Evolutionary conservation across 1,284 basidiomycete species (phyloP).

Genomic region (Peniophora sp.): DNA sequence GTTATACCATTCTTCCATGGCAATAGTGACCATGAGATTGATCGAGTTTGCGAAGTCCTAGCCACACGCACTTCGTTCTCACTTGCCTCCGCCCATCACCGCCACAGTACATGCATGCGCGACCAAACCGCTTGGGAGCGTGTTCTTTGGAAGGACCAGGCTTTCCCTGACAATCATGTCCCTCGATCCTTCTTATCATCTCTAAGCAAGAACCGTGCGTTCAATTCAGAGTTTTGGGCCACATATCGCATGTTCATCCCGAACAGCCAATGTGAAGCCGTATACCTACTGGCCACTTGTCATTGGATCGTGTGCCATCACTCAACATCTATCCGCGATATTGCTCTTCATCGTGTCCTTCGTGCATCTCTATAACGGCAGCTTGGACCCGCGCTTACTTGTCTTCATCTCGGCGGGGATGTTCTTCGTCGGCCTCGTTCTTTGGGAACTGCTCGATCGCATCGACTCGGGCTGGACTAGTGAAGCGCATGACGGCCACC

Average conservation of each 20-base stretch:
- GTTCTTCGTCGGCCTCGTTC: constrained; percentile 52
- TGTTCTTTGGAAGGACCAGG: constrained; percentile 77
- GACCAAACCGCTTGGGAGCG: constrained; percentile 54
- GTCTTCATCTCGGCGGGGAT: constrained; percentile 58
- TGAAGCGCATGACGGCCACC: constrained; percentile 13
- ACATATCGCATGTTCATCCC: constrained; percentile 8
- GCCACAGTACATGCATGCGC: not conserved
- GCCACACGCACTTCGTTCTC: no score
- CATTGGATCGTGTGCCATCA: constrained; percentile 67
- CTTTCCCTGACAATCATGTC: constrained; percentile 82
- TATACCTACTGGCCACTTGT: constrained; percentile 74
- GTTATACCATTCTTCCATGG: no score
- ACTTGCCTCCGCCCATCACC: not conserved
- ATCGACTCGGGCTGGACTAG: not conserved
- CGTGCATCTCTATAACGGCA: constrained; percentile 56
- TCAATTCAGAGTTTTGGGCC: constrained; percentile 1
- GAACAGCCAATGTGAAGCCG: constrained; percentile 64
- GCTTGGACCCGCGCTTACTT: constrained; percentile 61
- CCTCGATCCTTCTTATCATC: constrained; percentile 74
- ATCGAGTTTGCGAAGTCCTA: no score
- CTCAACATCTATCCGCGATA: constrained; percentile 79
- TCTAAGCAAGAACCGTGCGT: constrained; percentile 71
- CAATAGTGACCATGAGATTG: no score
- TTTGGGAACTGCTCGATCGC: constrained; percentile 53
- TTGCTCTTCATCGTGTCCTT: constrained; percentile 82